These are phyloP conservation scores for Leonotis leonurus DNA, from an alignment of 257 asterid species.

Conservation along the genomic window DNA sequence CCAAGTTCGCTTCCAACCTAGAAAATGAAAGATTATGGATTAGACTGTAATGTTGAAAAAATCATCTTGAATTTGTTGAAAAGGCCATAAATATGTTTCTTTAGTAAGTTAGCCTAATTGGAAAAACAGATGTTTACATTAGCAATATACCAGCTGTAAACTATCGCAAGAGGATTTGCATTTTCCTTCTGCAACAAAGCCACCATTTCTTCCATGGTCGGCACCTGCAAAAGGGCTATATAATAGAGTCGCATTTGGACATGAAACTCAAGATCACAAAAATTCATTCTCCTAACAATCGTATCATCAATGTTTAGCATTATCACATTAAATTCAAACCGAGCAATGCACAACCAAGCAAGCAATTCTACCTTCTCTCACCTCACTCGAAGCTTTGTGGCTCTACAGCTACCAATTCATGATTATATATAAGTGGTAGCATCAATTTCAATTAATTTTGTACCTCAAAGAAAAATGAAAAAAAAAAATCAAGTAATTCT, in stretches of 20 bases:
- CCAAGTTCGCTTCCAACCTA: constrained; percentile 82
- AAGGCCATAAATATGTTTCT: constrained; percentile 9
- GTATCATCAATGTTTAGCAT: not conserved
- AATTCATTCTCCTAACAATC: not conserved
- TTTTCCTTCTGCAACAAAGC: constrained; percentile 76
- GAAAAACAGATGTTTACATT: constrained; percentile 42
- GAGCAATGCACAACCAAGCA: not conserved
- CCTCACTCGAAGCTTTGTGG: not conserved
- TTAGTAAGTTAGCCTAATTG: not conserved
- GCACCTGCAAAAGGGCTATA: constrained; percentile 44
- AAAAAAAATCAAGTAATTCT: not conserved
- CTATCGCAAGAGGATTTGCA: constrained; percentile 60
- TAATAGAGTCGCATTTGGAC: not conserved
- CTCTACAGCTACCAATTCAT: not conserved
- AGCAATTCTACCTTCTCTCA: constrained; percentile 3
- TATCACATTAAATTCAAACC: not conserved
- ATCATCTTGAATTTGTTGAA: not conserved
- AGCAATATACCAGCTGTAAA: constrained; percentile 86
- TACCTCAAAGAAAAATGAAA: too few relatives aligned
- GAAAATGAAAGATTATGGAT: constrained; percentile 5
- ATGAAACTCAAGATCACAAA: not conserved
- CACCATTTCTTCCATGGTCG: constrained; percentile 71
- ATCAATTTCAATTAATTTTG: not conserved
- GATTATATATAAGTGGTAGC: not conserved
- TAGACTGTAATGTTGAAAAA: not conserved